Evolutionary conservation across 352 stramenopile species (phyloP).

Genomic region (Phytophthora hibernalis): DNA sequence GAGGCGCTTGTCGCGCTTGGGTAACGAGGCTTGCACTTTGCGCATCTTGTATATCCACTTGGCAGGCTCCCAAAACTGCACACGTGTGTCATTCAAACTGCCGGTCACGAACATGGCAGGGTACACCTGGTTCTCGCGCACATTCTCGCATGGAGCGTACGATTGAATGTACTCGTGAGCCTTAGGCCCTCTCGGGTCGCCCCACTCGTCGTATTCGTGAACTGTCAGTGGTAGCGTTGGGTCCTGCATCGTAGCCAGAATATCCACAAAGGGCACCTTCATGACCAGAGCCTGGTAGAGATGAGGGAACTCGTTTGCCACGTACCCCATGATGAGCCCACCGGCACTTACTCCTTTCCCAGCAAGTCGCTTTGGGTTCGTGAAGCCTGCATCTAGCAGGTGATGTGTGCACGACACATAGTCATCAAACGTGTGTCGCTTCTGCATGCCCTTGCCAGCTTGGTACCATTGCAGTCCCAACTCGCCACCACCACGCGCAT

Average conservation of each 20-base stretch:
- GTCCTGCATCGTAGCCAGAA: conserved; percentile 90
- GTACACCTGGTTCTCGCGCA: conserved; percentile 54
- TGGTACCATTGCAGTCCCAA: conserved; percentile 90
- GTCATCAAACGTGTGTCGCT: conserved; percentile 90
- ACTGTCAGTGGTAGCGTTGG: conserved; percentile 85
- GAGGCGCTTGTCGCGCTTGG: conserved; percentile 40
- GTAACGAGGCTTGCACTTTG: conserved; percentile 45
- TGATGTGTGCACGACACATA: conserved; percentile 76
- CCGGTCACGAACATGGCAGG: conserved; percentile 88
- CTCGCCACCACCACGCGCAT: conserved; percentile 91
- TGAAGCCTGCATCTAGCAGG: conserved; percentile 70
- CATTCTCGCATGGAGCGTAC: conserved; percentile 85
- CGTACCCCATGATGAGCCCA: conserved; percentile 86
- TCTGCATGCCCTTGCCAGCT: conserved; percentile 76
- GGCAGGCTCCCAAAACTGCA: conserved; percentile 89
- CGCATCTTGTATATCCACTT: conserved; percentile 86
- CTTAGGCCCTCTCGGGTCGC: conserved; percentile 57
- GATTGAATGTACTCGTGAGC: conserved; percentile 77
- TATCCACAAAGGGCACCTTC: conserved; percentile 92
- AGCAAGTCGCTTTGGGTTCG: conserved; percentile 63
- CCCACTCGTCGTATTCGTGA: conserved; percentile 94
- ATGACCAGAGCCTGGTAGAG: conserved; percentile 84
- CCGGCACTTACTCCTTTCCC: conserved; percentile 88
- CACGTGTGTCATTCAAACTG: conserved; percentile 82
- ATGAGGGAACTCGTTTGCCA: conserved; percentile 83